Evolutionary conservation across 768 basidiomycete species (phyloP), one percentile per base, ranked within the genome.

Genomic region (Phlebiopsis flavidoalba): DNA sequence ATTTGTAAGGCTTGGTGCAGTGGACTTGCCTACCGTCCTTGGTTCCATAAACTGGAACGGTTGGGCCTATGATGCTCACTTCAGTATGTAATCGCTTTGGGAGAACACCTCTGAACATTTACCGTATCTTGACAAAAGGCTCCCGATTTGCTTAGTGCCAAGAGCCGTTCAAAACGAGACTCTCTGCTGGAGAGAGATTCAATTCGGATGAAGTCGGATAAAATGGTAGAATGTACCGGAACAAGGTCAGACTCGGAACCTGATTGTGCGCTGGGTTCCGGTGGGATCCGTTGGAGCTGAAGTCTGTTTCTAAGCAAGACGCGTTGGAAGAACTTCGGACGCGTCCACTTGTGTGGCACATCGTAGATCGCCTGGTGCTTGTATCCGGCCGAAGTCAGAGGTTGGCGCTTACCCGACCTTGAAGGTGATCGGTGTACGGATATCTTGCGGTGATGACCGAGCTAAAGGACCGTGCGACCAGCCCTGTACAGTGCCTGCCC

Each of bases 41-140:
- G 81, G 64, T 89, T 88, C 89, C 88, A 90, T 4, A 88, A 73
- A 62, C 79, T 82, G 49, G n/a, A n/a, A 89, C 74, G 5, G 79
- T 66, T 68, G 85, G 86, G 33, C 83, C 82, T 83, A 60, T 52
- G 61, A 36, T 19, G 12, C 15, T 22, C 22, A 1, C 15, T 21
- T 49, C n/a, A 49, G 48, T 4, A 19, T 26, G 8, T 10, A 43
- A 12, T 10, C 8, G 3, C 12, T 43, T 17, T 43, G 11, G 2
- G 40, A 43, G 3, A 43, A 19, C n/a, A n/a, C n/a, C n/a, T n/a
- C n/a, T n/a, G n/a, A n/a, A n/a, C 80, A 60, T n/a, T n/a, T 72
- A 81, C 88, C 88, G 64, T 90, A n/a, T 89, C 76, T 90, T 91
- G 7, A 88, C 80, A 61, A 91, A 85, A 8, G 87, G n/a, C n/a